Evolutionary conservation across 208 protist species (phyloP).

Genomic region (Leishmania martiniquensis): DNA sequence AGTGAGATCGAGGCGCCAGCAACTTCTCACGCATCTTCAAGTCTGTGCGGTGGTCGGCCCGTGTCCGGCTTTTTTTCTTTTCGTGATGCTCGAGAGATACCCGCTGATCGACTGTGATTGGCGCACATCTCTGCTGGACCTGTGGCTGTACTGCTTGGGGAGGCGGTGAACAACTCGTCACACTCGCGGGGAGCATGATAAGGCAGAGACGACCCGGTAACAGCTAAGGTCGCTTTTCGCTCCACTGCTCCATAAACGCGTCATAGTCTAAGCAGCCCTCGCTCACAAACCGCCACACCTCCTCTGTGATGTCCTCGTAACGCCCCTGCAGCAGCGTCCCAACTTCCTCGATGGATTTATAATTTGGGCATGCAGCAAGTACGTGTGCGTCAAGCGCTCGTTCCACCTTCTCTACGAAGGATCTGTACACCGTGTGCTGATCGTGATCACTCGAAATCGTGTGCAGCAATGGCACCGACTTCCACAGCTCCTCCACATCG

Average conservation of each 20-base stretch:
- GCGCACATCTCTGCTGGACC: background rate
- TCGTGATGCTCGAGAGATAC: background rate
- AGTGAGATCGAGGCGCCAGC: background rate
- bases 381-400: conserved; percentile 65
- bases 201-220: background rate
- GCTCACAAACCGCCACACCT: conserved; percentile 84
- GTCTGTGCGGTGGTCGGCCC: background rate
- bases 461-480: conserved; percentile 44
- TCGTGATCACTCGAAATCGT: conserved; percentile 62
- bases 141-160: background rate
- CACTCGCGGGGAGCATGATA: background rate
- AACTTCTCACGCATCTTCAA: background rate
- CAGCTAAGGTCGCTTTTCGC: conserved; percentile 26
- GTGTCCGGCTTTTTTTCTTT: background rate
- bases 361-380: conserved; percentile 31
- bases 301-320: conserved; percentile 71
- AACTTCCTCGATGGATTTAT: conserved; percentile 31
- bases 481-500: conserved; percentile 46
- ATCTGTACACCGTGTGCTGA: conserved; percentile 55
- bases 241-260: conserved; percentile 71
- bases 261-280: conserved; percentile 87
- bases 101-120: background rate
- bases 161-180: background rate
- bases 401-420: conserved; percentile 58
- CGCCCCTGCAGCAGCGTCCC: conserved; percentile 52